Percentiles rank a stretch among this genome's conserved stretches.
phyloP scores from a whole-genome alignment of 768 basidiomycete species.

The Aureoboletus auriporus region DNA sequence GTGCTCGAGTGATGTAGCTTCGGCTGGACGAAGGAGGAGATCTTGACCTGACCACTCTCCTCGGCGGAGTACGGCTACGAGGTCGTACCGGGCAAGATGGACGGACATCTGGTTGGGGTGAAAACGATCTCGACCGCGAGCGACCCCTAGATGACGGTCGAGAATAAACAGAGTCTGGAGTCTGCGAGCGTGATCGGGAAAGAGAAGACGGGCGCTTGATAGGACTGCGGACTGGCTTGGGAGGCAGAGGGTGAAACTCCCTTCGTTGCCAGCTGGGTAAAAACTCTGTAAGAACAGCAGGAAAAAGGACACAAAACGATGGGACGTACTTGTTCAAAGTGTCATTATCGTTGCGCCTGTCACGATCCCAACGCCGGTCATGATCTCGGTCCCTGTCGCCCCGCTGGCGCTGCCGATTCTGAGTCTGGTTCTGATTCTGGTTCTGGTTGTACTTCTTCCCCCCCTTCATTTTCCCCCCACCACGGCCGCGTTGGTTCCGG shows the following conservation, averaged over 20 bases:
- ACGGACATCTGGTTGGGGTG: constrained; percentile 55
- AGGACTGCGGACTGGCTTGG: constrained; percentile 33
- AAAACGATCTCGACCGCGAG: constrained; percentile 57
- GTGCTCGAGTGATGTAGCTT: constrained; percentile 32
- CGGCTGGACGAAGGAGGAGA: constrained; percentile 45
- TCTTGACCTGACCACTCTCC: constrained; percentile 33
- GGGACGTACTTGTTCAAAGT: constrained; percentile 67
- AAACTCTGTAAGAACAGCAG: constrained; percentile 3
- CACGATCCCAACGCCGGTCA: constrained; percentile 33
- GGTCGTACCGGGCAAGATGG: constrained; percentile 46
- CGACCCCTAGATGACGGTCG: constrained; percentile 61
- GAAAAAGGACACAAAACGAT: constrained; percentile 3
- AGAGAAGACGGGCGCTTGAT: constrained; percentile 41
- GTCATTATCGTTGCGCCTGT: constrained; percentile 55
- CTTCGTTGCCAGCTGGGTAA: constrained; percentile 61
- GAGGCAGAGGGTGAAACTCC: constrained; percentile 42
- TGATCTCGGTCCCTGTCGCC: constrained; percentile 25
- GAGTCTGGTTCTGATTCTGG: not conserved
- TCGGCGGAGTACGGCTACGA: constrained; percentile 48
- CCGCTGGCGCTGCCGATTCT: constrained; percentile 30
- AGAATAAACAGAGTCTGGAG: constrained; percentile 62
- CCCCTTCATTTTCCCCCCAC: constrained; percentile 36
- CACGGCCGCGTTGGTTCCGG: constrained; percentile 34
- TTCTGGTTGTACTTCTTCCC: constrained; percentile 28
- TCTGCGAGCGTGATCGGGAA: constrained; percentile 50